Evolutionary conservation across 768 basidiomycete species (phyloP), one percentile per base, ranked within the genome.

Genomic region (Psilocybe azurescens): DNA sequence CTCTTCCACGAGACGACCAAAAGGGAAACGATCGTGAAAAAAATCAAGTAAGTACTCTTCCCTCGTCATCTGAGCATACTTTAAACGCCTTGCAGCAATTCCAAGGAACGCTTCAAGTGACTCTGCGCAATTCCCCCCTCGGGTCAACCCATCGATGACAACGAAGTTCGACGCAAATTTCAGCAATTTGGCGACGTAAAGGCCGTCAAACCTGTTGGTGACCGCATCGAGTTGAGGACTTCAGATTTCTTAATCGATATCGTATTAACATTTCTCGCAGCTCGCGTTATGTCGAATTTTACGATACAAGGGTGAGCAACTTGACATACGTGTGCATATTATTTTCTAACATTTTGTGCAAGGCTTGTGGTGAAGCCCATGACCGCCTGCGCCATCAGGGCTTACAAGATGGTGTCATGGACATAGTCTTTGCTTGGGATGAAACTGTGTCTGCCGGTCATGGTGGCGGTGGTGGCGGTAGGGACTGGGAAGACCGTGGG

Each of bases 171-270:
- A 3, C 84, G 90, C 55, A 89, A 91, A 73, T 94, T 97, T 71
- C 89, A 93, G 68, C 87, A 90, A 56, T 95, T 91, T 66, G 97
- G 97, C 13, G 94, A 97, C 68, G 88, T 99, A 59, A 97, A 97
- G 74, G 78, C 83, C 4, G 84, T 98, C 14, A 85, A 83, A 65
- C 81, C 88, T 2, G 83, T 87, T 1, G 84, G 81, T 57, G 87
- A 88, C 57, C 87, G 88, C 44, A 73, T 76, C 46, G 89, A 93
- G 90, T 87, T 28, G 67, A 58, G 81, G 72, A 13, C 63, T 53
- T 51, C 33, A 5, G 58, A 46, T 29, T 13, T 36, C 13, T 36
- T 48, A n/a, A n/a, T 49, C 46, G 5, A 24, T 14, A 5, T 48
- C 16, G 32, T 60, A 41, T 56, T 57, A n/a, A 39, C 39, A 61